Percentiles rank a stretch among this genome's conserved stretches.
These are phyloP conservation scores for Phytophthora litchii DNA, from an alignment of 352 stramenopile genomes.

Conservation along the genomic window DNA sequence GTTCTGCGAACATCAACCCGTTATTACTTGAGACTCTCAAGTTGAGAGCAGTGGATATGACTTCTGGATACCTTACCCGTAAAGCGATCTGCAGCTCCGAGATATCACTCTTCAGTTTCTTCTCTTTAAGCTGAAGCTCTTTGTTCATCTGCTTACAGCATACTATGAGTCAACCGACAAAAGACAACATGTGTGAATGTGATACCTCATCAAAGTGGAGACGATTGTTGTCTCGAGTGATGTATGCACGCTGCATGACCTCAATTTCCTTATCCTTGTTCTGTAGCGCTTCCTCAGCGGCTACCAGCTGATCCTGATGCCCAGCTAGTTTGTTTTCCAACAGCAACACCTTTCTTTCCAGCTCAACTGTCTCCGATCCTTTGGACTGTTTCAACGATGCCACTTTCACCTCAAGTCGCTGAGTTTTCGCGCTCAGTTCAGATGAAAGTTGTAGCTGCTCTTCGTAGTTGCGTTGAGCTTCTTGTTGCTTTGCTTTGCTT, in stretches of 20 bases:
- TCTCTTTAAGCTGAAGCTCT: slow-evolving; percentile 55
- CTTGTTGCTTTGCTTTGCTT: slow-evolving; percentile 43
- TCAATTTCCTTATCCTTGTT: slow-evolving; percentile 61
- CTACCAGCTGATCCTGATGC: slow-evolving; percentile 44
- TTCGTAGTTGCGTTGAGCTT: slow-evolving; percentile 43
- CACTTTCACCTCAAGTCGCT: slow-evolving; percentile 48
- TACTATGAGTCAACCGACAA: neutral
- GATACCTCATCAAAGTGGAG: slow-evolving; percentile 57
- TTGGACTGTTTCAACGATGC: slow-evolving; percentile 24
- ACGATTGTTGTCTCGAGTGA: slow-evolving; percentile 40
- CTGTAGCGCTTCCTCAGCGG: slow-evolving; percentile 43
- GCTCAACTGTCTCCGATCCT: slow-evolving; percentile 20
- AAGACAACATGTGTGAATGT: neutral
- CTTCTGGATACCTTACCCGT: slow-evolving; percentile 30
- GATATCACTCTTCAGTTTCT: slow-evolving; percentile 56
- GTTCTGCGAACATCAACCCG: slow-evolving; percentile 37
- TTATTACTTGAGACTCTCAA: slow-evolving; percentile 6
- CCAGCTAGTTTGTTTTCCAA: slow-evolving; percentile 51
- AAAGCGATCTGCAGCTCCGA: slow-evolving; percentile 59
- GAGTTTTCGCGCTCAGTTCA: slow-evolving; percentile 36
- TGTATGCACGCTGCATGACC: slow-evolving; percentile 43
- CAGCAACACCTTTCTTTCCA: slow-evolving; percentile 37
- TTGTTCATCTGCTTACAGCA: slow-evolving; percentile 38
- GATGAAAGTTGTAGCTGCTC: slow-evolving; percentile 46
- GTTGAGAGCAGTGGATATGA: neutral